Conservation (phyloP, 129 eudicot genomes). For the Saposhnikovia divaricata region DNA sequence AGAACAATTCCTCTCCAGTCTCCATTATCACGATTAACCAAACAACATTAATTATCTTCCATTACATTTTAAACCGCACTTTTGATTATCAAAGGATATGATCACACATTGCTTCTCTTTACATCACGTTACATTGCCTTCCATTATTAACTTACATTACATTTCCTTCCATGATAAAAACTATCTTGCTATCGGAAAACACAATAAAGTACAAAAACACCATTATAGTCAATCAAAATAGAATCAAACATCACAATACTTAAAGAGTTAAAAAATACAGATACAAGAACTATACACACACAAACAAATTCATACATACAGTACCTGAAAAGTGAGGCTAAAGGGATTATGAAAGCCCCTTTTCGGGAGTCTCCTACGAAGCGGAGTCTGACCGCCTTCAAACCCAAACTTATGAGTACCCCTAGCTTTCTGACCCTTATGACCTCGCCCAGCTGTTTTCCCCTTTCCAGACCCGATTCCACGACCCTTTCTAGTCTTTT, state of each 20-base stretch:
- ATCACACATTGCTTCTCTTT: neutral
- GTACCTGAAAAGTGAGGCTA: conserved; percentile 89
- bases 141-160: too few species aligned
- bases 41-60: too few species aligned
- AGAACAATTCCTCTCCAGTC: too few species aligned
- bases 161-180: too few species aligned
- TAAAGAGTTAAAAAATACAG: neutral
- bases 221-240: too few species aligned
- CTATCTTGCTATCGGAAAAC: too few species aligned
- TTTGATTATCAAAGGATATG: too few species aligned
- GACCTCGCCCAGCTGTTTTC: conserved; percentile 95
- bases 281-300: neutral
- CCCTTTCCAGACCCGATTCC: conserved; percentile 99
- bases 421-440: conserved; percentile 96
- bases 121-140: too few species aligned
- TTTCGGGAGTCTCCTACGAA: conserved; percentile 81
- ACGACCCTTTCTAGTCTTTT: conserved; percentile 90
- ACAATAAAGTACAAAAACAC: too few species aligned
- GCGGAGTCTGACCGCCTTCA: conserved; percentile 97
- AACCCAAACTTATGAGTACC: conserved; percentile 87
- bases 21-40: too few species aligned
- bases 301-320: neutral
- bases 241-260: neutral
- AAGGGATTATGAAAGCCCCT: conserved; percentile 92
- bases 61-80: too few species aligned